phyloP scores from a whole-genome alignment of 2,329 filamentous ascomycete genomes.

The Teratosphaeria epicoccoides region DNA sequence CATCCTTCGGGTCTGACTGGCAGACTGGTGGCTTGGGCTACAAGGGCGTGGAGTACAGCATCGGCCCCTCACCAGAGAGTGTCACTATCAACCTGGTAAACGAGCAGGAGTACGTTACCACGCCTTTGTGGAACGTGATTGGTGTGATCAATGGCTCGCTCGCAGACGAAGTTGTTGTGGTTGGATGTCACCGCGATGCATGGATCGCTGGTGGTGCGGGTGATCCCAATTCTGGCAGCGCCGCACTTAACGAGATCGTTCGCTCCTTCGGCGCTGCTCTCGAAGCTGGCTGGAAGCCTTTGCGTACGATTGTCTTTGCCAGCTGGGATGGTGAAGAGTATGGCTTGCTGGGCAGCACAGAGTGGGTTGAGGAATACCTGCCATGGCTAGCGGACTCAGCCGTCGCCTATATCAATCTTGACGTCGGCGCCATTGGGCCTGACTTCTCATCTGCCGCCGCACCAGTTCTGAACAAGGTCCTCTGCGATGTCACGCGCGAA shows the following conservation, averaged over 20 bases:
- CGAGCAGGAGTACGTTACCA: constrained; percentile 40
- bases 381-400: constrained; percentile 65
- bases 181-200: constrained; percentile 88
- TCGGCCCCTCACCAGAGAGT: constrained; percentile 67
- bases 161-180: constrained; percentile 71
- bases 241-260: constrained; percentile 67
- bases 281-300: constrained; percentile 66
- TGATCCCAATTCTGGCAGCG: constrained; percentile 74
- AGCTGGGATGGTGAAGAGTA: constrained; percentile 65
- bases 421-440: constrained; percentile 59
- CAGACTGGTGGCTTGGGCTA: constrained; percentile 55
- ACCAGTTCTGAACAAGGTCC: constrained; percentile 62
- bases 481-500: constrained; percentile 54
- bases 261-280: constrained; percentile 63
- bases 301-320: constrained; percentile 83
- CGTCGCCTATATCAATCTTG: constrained; percentile 78
- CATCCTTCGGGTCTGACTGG: constrained; percentile 65
- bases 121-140: constrained; percentile 61
- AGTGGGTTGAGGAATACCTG: constrained; percentile 86
- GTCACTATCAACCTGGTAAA: constrained; percentile 44
- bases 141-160: constrained; percentile 83
- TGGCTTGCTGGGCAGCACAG: constrained; percentile 72
- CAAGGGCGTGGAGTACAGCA: constrained; percentile 74
- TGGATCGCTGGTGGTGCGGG: constrained; percentile 79
- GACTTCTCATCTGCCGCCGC: constrained; percentile 57